A percentile compares a stretch with the other conserved stretches of the same genome.
phyloP scores from a whole-genome alignment of 352 stramenopile genomes.

The Globisporangium barbulae region DNA sequence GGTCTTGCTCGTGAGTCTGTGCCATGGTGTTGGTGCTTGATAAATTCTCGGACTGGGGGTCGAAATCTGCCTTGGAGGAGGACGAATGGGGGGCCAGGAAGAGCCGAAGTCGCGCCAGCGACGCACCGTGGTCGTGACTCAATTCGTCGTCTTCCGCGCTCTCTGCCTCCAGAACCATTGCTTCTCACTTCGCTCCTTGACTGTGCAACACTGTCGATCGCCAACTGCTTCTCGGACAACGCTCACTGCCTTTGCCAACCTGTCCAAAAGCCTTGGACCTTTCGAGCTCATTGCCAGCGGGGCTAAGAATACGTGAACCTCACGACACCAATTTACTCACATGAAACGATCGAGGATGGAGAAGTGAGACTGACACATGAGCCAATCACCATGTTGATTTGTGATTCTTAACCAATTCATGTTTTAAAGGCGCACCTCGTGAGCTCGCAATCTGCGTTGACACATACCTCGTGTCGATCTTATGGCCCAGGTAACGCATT shows the following conservation, averaged over 20 bases:
- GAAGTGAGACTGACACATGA: neutral
- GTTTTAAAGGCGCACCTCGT: neutral
- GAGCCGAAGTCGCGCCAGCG: constrained; percentile 28
- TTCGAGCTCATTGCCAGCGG: neutral
- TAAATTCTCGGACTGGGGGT: neutral
- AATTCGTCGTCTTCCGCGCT: neutral
- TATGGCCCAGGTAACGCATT: too few relatives aligned
- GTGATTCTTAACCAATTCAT: neutral
- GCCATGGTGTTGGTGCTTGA: neutral
- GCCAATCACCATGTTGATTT: neutral
- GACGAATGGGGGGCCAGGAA: constrained; percentile 31
- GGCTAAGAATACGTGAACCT: constrained; percentile 5
- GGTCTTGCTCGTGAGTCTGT: neutral
- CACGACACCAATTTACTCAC: neutral
- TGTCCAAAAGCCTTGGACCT: neutral
- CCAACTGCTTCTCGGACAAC: neutral
- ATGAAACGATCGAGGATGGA: neutral
- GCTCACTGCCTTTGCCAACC: neutral
- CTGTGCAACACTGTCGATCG: neutral
- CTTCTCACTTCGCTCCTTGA: neutral
- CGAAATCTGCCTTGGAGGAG: neutral
- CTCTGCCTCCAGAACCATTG: neutral
- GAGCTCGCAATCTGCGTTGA: neutral
- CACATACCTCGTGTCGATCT: neutral
- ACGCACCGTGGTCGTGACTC: constrained; percentile 18